Percentiles rank a stretch among this genome's conserved stretches.
Conservation (phyloP, 306 rosid genomes). For the Malus orientalis region DNA sequence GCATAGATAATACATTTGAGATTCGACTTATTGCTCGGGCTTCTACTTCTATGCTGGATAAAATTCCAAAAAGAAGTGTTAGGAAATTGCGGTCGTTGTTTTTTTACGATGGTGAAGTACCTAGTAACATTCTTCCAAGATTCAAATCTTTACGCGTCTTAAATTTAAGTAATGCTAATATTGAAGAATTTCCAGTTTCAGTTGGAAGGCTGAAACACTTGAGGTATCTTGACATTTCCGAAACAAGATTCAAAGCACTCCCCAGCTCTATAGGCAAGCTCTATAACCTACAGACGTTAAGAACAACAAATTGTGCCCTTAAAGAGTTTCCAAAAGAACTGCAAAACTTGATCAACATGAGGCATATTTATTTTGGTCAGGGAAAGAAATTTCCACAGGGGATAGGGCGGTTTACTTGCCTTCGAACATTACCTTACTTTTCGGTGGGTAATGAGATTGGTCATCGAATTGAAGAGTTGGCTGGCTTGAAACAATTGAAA, state of each 20-base stretch:
- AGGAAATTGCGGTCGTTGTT: accelerated
- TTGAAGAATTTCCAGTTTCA: background rate
- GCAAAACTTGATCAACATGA: background rate
- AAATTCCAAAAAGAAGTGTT: accelerated
- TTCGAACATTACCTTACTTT: background rate
- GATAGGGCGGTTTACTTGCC: too few relatives aligned
- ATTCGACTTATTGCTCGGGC: background rate
- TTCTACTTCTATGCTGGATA: accelerated
- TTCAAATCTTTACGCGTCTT: background rate
- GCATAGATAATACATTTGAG: accelerated
- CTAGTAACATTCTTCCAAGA: background rate
- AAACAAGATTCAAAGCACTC: background rate
- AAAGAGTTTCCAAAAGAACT: background rate
- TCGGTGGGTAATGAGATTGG: background rate
- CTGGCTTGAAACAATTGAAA: background rate
- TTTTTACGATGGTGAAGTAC: accelerated
- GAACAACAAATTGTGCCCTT: background rate
- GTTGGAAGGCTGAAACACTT: background rate
- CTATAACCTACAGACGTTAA: background rate
- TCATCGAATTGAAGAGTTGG: background rate
- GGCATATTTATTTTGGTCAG: background rate
- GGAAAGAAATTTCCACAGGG: accelerated
- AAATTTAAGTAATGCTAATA: background rate
- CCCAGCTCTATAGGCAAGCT: background rate
- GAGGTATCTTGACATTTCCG: background rate